Percentiles rank a stretch among this genome's conserved stretches.
phyloP scores from a whole-genome alignment of 176 grass and related monocot genomes.

The Areca catechu region DNA sequence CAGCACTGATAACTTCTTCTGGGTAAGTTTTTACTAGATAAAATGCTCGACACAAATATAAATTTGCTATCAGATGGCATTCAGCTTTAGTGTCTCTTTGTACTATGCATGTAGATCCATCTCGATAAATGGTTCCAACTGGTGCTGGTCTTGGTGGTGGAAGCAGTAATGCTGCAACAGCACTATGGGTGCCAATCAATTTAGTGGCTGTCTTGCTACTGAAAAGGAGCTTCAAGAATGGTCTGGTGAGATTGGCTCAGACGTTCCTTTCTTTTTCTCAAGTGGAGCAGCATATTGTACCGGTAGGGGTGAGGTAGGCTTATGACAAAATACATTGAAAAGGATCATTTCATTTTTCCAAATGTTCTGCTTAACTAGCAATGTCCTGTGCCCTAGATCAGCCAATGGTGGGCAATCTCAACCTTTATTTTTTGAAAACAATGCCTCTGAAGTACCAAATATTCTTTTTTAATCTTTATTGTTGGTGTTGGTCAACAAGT shows the following conservation, averaged over 20 bases:
- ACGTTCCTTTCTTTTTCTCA: slow-evolving; percentile 97
- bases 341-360: too few species aligned
- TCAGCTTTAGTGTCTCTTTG: not conserved
- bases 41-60: too few species aligned
- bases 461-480: too few species aligned
- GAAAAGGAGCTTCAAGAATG: slow-evolving; percentile 95
- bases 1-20: slow-evolving; percentile 80
- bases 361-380: too few species aligned
- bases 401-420: too few species aligned
- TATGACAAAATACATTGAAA: not conserved
- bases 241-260: slow-evolving; percentile 98
- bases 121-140: slow-evolving; percentile 97
- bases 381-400: too few species aligned
- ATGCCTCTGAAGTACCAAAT: too few species aligned
- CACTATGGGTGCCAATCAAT: slow-evolving; percentile 97
- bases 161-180: slow-evolving; percentile 96
- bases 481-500: too few species aligned
- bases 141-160: slow-evolving; percentile 98
- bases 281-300: slow-evolving; percentile 89
- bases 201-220: slow-evolving; percentile 81
- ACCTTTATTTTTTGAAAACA: too few species aligned
- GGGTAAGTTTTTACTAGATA: slow-evolving; percentile 39
- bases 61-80: too few species aligned
- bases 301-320: slow-evolving; percentile 82
- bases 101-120: slow-evolving; percentile 50